These are phyloP conservation scores for Malassezia dermatis DNA, from an alignment of 1,284 basidiomycete species.

Conservation along the genomic window DNA sequence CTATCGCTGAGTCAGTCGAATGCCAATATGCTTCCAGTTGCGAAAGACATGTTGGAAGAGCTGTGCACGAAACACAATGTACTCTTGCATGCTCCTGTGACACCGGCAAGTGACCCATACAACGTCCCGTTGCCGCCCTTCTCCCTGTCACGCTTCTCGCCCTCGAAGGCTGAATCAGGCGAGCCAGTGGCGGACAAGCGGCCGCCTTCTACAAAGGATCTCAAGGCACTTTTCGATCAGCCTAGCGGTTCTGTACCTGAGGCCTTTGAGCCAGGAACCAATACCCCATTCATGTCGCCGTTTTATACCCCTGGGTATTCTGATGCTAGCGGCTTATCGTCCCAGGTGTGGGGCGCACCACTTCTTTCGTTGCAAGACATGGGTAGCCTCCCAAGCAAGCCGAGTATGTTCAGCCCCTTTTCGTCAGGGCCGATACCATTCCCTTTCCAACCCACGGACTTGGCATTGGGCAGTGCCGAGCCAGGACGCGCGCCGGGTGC, in stretches of 20 bases:
- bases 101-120: neutral
- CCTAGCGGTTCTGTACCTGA: conserved; percentile 15
- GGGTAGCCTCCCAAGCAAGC: conserved; percentile 17
- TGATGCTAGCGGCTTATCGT: conserved; percentile 27
- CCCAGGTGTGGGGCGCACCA: conserved; percentile 41
- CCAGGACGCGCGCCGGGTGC: neutral
- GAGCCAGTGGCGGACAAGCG: conserved; percentile 55
- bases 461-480: neutral
- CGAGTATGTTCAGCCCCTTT: conserved; percentile 13
- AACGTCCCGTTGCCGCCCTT: conserved; percentile 85
- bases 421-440: conserved; percentile 9
- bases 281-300: conserved; percentile 22
- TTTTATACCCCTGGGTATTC: conserved; percentile 39
- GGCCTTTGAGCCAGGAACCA: conserved; percentile 24
- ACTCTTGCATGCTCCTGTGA: neutral
- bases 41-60: conserved; percentile 83
- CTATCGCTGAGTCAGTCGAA: conserved; percentile 79
- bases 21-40: conserved; percentile 67
- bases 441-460: conserved; percentile 7
- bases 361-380: conserved; percentile 20
- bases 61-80: conserved; percentile 61
- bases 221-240: conserved; percentile 75
- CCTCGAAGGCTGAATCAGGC: conserved; percentile 3
- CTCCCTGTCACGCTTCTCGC: conserved; percentile 69
- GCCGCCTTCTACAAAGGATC: conserved; percentile 60